These are phyloP conservation scores for Yarrowia deformans DNA, from an alignment of 805 yeast species.

Conservation along the genomic window DNA sequence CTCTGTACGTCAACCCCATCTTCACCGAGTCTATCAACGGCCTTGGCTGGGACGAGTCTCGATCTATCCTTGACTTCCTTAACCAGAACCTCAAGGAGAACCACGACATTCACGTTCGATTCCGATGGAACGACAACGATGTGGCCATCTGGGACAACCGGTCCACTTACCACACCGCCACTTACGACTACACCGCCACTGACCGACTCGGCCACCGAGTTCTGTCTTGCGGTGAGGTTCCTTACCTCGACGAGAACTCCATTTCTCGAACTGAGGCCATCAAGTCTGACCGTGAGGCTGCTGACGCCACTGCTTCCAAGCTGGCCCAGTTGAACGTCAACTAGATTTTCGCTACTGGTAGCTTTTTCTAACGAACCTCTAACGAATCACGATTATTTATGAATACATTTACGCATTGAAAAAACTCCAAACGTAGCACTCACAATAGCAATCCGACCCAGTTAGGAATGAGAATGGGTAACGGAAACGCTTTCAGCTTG, in stretches of 20 bases:
- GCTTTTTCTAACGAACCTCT: constrained; percentile 20
- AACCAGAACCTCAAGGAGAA: constrained; percentile 50
- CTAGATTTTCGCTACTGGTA: constrained; percentile 25
- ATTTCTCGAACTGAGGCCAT: constrained; percentile 44
- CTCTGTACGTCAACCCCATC: constrained; percentile 62
- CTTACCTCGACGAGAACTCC: constrained; percentile 56
- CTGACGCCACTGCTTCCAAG: constrained; percentile 20
- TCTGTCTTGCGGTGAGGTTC: constrained; percentile 61
- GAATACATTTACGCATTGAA: constrained; percentile 33
- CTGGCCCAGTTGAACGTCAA: constrained; percentile 34
- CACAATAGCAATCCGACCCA: not conserved
- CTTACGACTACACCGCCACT: constrained; percentile 53
- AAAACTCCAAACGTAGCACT: constrained; percentile 15
- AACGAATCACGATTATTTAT: constrained; percentile 37
- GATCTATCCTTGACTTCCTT: constrained; percentile 63
- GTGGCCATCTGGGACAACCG: constrained; percentile 71
- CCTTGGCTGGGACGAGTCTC: constrained; percentile 74
- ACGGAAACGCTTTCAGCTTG: no score
- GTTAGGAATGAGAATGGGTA: no score
- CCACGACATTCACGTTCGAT: constrained; percentile 58
- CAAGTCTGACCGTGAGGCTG: constrained; percentile 32
- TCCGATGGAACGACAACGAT: constrained; percentile 60
- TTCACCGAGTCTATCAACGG: constrained; percentile 74
- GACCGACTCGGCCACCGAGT: constrained; percentile 55
- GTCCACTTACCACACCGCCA: constrained; percentile 60